phyloP scores from a whole-genome alignment of 345 rosid genomes.

The Anacardium occidentale region DNA sequence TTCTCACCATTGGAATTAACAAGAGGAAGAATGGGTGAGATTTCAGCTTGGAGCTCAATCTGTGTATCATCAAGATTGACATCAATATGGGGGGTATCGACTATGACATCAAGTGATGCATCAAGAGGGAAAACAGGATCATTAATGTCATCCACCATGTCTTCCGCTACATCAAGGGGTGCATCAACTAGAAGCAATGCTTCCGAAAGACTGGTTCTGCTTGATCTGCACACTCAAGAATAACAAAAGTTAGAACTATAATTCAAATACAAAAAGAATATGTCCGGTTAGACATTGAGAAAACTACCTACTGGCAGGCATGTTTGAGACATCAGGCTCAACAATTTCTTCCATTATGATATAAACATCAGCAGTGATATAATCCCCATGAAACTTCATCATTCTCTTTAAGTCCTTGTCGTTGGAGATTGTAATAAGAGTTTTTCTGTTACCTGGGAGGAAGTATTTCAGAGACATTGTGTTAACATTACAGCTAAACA shows the following conservation, averaged over 20 bases:
- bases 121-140: slow-evolving; percentile 38
- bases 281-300: slow-evolving; percentile 22
- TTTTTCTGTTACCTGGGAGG: slow-evolving; percentile 81
- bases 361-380: slow-evolving; percentile 55
- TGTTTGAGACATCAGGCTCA: slow-evolving; percentile 62
- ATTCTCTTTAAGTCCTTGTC: slow-evolving; percentile 65
- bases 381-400: slow-evolving; percentile 65
- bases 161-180: slow-evolving; percentile 37
- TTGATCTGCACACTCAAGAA: slow-evolving; percentile 51
- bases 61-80: slow-evolving; percentile 39
- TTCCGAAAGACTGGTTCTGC: slow-evolving; percentile 88
- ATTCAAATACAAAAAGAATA: not conserved
- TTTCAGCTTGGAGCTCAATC: slow-evolving; percentile 44
- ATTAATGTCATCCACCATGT: slow-evolving; percentile 46
- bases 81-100: slow-evolving; percentile 42
- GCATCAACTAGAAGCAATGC: slow-evolving; percentile 45
- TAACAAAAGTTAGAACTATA: slow-evolving; percentile 21
- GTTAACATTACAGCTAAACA: slow-evolving; percentile 45
- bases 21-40: slow-evolving; percentile 50
- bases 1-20: slow-evolving; percentile 48
- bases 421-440: slow-evolving; percentile 70
- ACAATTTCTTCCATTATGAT: slow-evolving; percentile 55
- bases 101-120: slow-evolving; percentile 41
- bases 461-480: slow-evolving; percentile 71
- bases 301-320: slow-evolving; percentile 82